Conservation (phyloP, 2,329 filamentous ascomycete genomes). For the Ambrosiella beaveri region DNA sequence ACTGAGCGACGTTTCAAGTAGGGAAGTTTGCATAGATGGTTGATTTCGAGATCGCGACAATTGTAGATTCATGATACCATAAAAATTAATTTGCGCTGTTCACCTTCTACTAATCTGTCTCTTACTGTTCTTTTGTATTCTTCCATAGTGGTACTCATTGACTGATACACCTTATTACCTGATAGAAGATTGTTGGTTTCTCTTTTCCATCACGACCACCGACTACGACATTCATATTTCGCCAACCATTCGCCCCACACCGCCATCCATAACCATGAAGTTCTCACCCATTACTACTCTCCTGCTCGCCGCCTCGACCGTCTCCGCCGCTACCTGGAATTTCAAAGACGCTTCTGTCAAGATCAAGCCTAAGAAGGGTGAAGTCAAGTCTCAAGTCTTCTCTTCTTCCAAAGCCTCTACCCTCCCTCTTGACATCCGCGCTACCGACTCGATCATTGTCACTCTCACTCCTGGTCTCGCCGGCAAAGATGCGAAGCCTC, state of each 20-base stretch:
- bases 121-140: neutral
- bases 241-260: neutral
- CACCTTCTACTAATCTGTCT: neutral
- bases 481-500: slow-evolving; percentile 57
- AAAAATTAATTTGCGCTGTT: neutral
- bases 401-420: slow-evolving; percentile 27
- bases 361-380: slow-evolving; percentile 47
- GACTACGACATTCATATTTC: neutral
- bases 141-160: neutral
- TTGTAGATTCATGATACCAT: neutral
- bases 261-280: slow-evolving; percentile 4
- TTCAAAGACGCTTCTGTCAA: slow-evolving; percentile 58
- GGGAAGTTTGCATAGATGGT: neutral
- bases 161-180: neutral
- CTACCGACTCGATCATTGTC: slow-evolving; percentile 62
- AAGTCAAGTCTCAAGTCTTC: slow-evolving; percentile 35
- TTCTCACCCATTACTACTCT: slow-evolving; percentile 20
- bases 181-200: slow-evolving; percentile 3
- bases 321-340: slow-evolving; percentile 45
- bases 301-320: slow-evolving; percentile 32
- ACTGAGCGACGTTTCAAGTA: neutral
- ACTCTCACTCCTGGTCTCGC: slow-evolving; percentile 65
- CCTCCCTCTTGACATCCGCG: slow-evolving; percentile 46
- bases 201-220: neutral
- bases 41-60: neutral